Base-by-base conservation (phyloP, 331 rosid genomes). In the Quercus phellos region DNA sequence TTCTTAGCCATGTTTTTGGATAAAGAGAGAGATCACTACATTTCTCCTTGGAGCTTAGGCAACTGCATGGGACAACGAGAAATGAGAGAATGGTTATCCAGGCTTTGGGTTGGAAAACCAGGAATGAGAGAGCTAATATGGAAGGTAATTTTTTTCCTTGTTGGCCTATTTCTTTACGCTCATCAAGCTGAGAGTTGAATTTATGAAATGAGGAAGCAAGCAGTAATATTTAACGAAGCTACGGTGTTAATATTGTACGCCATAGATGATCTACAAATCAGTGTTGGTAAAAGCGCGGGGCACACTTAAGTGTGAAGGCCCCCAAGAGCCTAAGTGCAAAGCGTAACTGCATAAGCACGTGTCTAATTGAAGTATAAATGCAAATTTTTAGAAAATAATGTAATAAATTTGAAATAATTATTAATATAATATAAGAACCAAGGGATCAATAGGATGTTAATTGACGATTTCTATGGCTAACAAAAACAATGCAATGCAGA, bases 51-150 rank as follows among this genome's bases (percentile, higher is more conserved):
- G 99, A 90, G 92, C 89, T 84, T 90, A 12, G 94, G 99, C 68
- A 93, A 93, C 77, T 85, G 90, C 93, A 93, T 95, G 77, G 99
- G 98, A 38, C 99, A 92, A 72, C 88, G 97, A 30, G 99, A 93
- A 80, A 79, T 95, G 87, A 93, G 99, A 86, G 97, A 90, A 86
- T 95, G 99, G 99, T 61, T 95, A 72, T 90, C 77, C 84, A 91
- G 80, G 79, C 98, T 95, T 83, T 95, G 98, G 99, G 73, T 84
- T 87, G 81, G 81, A 76, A 95, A 91, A 79, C 92, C 94, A 75
- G 90, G 81, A 84, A 84, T 87, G 80, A 84, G 98, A 90, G 96
- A 90, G 54, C 87, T 93, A 63, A 87, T 91, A 80, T 91, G 98
- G 99, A 95, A 91, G 98, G 99, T 95, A 79, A 70, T 68, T 34